Conservation (phyloP, 441 rosid genomes). For the Capsella rubella region DNA sequence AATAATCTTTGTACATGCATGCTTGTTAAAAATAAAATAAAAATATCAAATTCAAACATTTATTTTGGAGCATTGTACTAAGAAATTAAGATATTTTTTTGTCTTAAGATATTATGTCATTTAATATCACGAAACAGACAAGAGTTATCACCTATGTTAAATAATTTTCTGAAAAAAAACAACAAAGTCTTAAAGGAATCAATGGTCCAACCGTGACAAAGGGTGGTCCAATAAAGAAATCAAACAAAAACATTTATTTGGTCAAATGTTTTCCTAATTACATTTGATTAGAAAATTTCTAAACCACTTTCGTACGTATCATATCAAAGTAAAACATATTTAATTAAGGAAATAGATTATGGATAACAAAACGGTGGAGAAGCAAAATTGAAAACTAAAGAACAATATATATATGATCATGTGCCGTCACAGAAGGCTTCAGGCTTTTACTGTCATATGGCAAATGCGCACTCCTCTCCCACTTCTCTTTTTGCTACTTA, state of each 20-base stretch:
- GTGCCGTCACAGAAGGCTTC: conserved; percentile 33
- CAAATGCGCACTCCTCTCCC: conserved; percentile 39
- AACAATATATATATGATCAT: conserved; percentile 21
- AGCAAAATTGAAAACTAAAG: not conserved
- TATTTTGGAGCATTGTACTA: no score
- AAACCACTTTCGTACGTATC: conserved; percentile 1
- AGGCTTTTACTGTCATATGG: conserved; percentile 36
- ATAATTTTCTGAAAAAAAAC: not conserved
- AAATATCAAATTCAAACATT: no score
- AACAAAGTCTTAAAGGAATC: not conserved
- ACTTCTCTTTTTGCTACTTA: conserved; percentile 13
- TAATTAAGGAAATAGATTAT: not conserved
- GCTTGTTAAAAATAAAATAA: no score
- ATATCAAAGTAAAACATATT: not conserved
- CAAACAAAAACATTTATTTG: conserved; percentile 21
- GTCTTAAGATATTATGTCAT: not conserved
- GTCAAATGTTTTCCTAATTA: not conserved
- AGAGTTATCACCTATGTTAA: conserved; percentile 21
- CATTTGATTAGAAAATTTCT: not conserved
- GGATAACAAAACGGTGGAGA: not conserved
- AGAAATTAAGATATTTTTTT: not conserved
- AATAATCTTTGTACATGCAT: not conserved
- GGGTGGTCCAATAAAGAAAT: conserved; percentile 16
- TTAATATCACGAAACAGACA: conserved; percentile 16
- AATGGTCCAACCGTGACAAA: not conserved